Base-by-base conservation (phyloP, 768 basidiomycete species). In the Suillus plorans region DNA sequence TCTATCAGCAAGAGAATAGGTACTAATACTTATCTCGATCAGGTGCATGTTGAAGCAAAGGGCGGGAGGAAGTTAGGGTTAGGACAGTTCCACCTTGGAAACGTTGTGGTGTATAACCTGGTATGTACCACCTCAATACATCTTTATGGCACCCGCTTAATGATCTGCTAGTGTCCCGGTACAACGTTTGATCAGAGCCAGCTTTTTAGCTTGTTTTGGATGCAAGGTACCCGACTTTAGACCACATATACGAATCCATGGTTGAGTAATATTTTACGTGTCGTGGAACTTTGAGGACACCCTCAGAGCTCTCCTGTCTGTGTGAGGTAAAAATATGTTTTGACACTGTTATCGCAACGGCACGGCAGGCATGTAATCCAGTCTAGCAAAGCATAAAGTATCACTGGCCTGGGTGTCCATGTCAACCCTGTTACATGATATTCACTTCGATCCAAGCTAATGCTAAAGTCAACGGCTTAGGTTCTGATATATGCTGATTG, bases 21-120 rank as follows among this genome's bases (percentile, higher is more conserved):
- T 1, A 63, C 69, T 10, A 37, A 80, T 66, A 73, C 72, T 9
- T 77, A 79, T 62, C 69, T 80, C 13, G 80, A 72, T 3, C 67
- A 73, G 60, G 68, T 80, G 13, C 73, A 76, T 39, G 1, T 31
- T 31, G 80, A 80, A 66, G 69, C 73, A 49, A 69, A 68, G 56
- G 79, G 76, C 3, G 63, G 42, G n/a, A 59, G 20, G 70, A 69
- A 31, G 78, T 78, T 1, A 76, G 72, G 52, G 14, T 73, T 74
- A 36, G 69, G 79, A 18, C 62, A 63, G 45, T 66, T 22, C 22
- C 66, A 66, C 58, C 71, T 73, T 63, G 69, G 67, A 58, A 66
- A 69, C 62, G 70, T 75, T 56, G 68, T 72, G 12, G 64, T 70
- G 16, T 68, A 72, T 60, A 59, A 73, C 9, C 36, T 20, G 13